Conservation (phyloP, 176 grass and related monocot genomes). For the Eleusine indica region DNA sequence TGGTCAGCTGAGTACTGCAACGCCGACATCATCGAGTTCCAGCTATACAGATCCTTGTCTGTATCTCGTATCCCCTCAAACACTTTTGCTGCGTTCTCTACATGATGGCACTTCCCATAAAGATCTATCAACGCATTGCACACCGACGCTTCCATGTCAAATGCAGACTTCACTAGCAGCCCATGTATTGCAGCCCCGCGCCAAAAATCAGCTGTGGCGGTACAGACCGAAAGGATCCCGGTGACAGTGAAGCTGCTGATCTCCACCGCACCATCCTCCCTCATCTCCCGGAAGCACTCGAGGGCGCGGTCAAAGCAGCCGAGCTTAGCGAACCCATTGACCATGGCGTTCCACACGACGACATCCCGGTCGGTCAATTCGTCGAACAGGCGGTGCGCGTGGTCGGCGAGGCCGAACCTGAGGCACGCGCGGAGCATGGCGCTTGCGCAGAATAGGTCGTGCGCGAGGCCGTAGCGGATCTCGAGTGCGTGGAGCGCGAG, state of each 20-base stretch:
- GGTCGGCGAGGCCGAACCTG: constrained; percentile 45
- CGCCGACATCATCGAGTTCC: constrained; percentile 75
- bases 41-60: constrained; percentile 59
- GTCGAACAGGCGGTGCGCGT: constrained; percentile 59
- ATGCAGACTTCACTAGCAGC: constrained; percentile 47
- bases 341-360: constrained; percentile 68
- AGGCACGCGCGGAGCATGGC: constrained; percentile 47
- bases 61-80: constrained; percentile 49
- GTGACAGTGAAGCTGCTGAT: constrained; percentile 60
- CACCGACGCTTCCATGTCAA: constrained; percentile 33
- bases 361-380: constrained; percentile 53
- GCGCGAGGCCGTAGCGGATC: constrained; percentile 38
- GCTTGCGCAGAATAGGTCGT: constrained; percentile 64
- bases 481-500: constrained; percentile 48
- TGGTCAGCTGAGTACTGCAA: constrained; percentile 63
- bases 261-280: constrained; percentile 35
- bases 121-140: constrained; percentile 65
- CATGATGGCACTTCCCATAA: constrained; percentile 64
- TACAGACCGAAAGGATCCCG: constrained; percentile 62
- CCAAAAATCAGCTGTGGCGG: constrained; percentile 38
- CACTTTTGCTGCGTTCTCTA: constrained; percentile 46
- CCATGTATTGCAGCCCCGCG: constrained; percentile 46
- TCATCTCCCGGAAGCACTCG: constrained; percentile 60
- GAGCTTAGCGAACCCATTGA: constrained; percentile 58
- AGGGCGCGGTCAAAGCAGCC: constrained; percentile 50